Percentiles rank a stretch among this genome's conserved stretches.
Conservation (phyloP, 2,329 filamentous ascomycete genomes). For the Metarhizium album region DNA sequence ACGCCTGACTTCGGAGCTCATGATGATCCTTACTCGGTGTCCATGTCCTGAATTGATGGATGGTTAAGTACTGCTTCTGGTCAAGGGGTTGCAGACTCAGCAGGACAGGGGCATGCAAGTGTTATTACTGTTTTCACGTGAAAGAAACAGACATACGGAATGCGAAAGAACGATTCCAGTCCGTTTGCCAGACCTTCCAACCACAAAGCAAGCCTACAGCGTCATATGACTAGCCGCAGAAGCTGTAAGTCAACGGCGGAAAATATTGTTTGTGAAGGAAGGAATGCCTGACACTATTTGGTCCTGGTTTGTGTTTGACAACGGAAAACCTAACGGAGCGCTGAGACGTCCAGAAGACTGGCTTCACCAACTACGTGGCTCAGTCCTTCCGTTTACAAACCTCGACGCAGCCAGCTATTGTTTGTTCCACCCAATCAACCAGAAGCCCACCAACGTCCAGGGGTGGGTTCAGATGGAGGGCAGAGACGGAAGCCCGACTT, state of each 20-base stretch:
- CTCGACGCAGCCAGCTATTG: not conserved
- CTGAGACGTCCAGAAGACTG: not conserved
- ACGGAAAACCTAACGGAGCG: not conserved
- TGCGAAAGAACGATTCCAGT: not conserved
- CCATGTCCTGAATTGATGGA: slow-evolving; percentile 12
- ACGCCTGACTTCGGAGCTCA: not conserved
- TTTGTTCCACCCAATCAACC: slow-evolving; percentile 2
- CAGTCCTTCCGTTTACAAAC: not conserved
- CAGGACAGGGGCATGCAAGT: not conserved
- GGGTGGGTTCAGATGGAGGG: slow-evolving; percentile 1
- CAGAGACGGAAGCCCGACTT: not conserved
- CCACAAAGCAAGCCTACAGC: not conserved
- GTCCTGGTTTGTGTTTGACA: not conserved
- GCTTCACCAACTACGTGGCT: not conserved
- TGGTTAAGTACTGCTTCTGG: not conserved
- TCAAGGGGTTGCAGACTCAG: not conserved
- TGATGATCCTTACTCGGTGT: slow-evolving; percentile 20
- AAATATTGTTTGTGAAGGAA: not conserved
- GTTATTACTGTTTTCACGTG: not conserved
- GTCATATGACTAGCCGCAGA: not conserved
- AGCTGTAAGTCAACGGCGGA: not conserved
- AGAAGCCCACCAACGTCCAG: not conserved
- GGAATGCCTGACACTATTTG: not conserved
- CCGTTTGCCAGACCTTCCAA: slow-evolving; percentile 1
- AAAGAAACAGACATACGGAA: slow-evolving; percentile 3